Percentiles rank a stretch among this genome's conserved stretches.
Evolutionary conservation across 2,329 filamentous ascomycete species (phyloP).

Genomic region (Aschersonia sp.): DNA sequence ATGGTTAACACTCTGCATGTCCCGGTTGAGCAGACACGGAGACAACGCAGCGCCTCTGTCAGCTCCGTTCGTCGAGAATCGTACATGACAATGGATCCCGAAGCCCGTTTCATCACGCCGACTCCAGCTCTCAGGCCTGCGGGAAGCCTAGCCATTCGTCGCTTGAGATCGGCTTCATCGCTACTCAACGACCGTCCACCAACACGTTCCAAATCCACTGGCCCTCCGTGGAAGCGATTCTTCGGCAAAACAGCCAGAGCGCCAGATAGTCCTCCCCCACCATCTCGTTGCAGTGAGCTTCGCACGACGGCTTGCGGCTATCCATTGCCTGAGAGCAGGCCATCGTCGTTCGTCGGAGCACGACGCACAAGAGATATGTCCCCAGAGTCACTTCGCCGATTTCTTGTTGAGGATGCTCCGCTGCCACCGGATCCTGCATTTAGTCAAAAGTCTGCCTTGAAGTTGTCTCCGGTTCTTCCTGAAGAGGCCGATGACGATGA

Average conservation of each 20-base stretch:
- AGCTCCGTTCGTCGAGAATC: conserved; percentile 43
- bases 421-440: conserved; percentile 11
- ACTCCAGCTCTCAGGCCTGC: conserved; percentile 33
- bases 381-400: conserved; percentile 37
- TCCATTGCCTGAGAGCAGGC: neutral
- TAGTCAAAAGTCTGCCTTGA: conserved; percentile 15
- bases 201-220: conserved; percentile 31
- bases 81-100: conserved; percentile 62
- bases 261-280: neutral
- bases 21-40: conserved; percentile 49
- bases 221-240: conserved; percentile 35
- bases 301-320: neutral
- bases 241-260: conserved; percentile 25
- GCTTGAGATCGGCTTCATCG: conserved; percentile 16
- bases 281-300: neutral
- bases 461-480: conserved; percentile 20
- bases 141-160: conserved; percentile 8
- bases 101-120: conserved; percentile 60
- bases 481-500: conserved; percentile 29
- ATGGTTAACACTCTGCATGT: conserved; percentile 73
- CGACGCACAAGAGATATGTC: conserved; percentile 36
- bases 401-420: conserved; percentile 31
- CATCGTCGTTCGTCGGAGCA: conserved; percentile 18
- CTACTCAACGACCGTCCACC: conserved; percentile 22
- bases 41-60: conserved; percentile 50